Conservation (phyloP, 164 flowering plant species). For the Sedum album region DNA sequence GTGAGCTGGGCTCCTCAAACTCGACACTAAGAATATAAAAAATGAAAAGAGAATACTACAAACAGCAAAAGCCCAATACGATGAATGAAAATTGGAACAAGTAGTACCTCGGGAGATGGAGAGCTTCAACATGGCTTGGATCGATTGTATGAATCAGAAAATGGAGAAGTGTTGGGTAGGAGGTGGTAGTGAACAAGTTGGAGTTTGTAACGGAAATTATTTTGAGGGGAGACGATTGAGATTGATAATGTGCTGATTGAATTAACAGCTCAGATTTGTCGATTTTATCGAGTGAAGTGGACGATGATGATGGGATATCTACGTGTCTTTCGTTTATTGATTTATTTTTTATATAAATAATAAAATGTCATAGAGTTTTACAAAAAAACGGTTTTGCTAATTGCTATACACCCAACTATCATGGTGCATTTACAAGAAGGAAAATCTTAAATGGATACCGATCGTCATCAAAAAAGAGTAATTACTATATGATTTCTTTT, state of each 20-base stretch:
- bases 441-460: too few relatives aligned
- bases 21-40: not conserved
- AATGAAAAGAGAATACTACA: not conserved
- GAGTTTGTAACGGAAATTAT: not conserved
- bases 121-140: not conserved
- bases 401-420: too few relatives aligned
- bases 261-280: not conserved
- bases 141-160: not conserved
- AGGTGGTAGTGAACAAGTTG: not conserved
- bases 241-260: not conserved
- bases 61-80: not conserved
- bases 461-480: too few relatives aligned
- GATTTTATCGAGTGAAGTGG: not conserved
- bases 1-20: not conserved
- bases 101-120: not conserved
- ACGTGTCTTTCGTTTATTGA: not conserved
- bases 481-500: too few relatives aligned
- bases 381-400: too few relatives aligned
- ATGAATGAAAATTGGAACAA: not conserved
- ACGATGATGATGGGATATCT: not conserved
- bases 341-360: too few relatives aligned
- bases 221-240: not conserved
- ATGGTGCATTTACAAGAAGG: too few relatives aligned
- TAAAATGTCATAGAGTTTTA: too few relatives aligned
- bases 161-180: not conserved